These are phyloP conservation scores for Fusarium proliferatum DNA, from an alignment of 2,329 filamentous ascomycete genomes.

Conservation along the genomic window DNA sequence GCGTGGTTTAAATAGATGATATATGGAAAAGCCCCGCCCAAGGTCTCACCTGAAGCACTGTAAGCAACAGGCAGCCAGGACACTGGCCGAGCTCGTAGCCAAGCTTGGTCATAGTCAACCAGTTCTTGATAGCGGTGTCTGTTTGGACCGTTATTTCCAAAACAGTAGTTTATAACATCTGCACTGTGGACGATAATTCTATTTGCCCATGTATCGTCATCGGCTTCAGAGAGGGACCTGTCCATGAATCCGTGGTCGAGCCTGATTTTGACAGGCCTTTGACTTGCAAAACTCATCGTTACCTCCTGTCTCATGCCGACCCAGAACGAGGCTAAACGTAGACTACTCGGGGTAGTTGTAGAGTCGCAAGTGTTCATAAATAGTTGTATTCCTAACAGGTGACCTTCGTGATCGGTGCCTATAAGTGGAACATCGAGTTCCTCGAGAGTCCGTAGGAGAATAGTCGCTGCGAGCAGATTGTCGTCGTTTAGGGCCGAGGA, in stretches of 20 bases:
- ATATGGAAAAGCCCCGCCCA: conserved; percentile 63
- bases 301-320: conserved; percentile 69
- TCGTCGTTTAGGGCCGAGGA: conserved; percentile 57
- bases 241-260: conserved; percentile 63
- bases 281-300: conserved; percentile 64
- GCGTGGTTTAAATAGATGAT: conserved; percentile 68
- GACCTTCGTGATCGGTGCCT: conserved; percentile 59
- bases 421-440: conserved; percentile 59
- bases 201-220: conserved; percentile 69
- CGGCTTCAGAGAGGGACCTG: conserved; percentile 58
- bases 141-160: conserved; percentile 54
- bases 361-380: conserved; percentile 58
- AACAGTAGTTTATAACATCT: conserved; percentile 73
- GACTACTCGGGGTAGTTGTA: conserved; percentile 40
- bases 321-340: conserved; percentile 67
- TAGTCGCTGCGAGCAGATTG: conserved; percentile 65
- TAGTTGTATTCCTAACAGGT: conserved; percentile 58
- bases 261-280: conserved; percentile 59
- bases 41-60: conserved; percentile 47
- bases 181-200: conserved; percentile 70
- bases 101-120: conserved; percentile 57
- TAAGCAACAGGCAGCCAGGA: conserved; percentile 67
- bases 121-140: conserved; percentile 56
- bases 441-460: conserved; percentile 67
- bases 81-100: conserved; percentile 59